Conservation (phyloP, 2,329 filamentous ascomycete species). For the Cladophialophora psammophila region DNA sequence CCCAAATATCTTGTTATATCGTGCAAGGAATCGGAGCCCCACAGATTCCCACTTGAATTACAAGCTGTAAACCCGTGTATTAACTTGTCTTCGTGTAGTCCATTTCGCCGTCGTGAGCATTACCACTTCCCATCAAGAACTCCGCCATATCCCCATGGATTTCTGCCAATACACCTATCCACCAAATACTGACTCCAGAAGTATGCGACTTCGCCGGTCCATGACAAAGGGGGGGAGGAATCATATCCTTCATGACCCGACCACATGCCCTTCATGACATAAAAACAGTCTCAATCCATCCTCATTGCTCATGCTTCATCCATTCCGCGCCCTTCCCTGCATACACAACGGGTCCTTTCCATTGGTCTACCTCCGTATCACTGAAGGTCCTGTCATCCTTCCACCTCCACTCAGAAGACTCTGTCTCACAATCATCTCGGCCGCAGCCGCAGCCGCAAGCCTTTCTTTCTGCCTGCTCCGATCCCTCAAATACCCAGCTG, state of each 20-base stretch:
- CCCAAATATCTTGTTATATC: neutral
- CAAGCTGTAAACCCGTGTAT: neutral
- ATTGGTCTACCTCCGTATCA: slow-evolving; percentile 34
- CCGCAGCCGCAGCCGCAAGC: slow-evolving; percentile 85
- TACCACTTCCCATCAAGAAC: neutral
- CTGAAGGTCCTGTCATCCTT: slow-evolving; percentile 56
- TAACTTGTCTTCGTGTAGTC: neutral
- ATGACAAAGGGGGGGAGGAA: neutral
- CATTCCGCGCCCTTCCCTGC: neutral
- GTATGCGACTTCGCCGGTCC: neutral
- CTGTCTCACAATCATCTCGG: slow-evolving; percentile 92
- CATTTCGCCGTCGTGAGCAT: neutral
- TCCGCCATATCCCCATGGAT: neutral
- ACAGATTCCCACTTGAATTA: neutral
- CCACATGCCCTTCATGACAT: neutral
- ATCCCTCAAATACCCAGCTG: slow-evolving; percentile 84
- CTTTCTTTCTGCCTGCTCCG: slow-evolving; percentile 92
- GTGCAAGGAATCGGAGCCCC: neutral
- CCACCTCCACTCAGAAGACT: slow-evolving; percentile 72
- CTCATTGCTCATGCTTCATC: slow-evolving; percentile 5
- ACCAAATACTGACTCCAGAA: neutral
- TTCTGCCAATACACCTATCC: neutral
- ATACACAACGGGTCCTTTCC: neutral
- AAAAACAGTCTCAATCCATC: slow-evolving; percentile 1
- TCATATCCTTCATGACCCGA: neutral